These are phyloP conservation scores for Butyriboletus loyo DNA, from an alignment of 768 basidiomycete species.

Conservation along the genomic window DNA sequence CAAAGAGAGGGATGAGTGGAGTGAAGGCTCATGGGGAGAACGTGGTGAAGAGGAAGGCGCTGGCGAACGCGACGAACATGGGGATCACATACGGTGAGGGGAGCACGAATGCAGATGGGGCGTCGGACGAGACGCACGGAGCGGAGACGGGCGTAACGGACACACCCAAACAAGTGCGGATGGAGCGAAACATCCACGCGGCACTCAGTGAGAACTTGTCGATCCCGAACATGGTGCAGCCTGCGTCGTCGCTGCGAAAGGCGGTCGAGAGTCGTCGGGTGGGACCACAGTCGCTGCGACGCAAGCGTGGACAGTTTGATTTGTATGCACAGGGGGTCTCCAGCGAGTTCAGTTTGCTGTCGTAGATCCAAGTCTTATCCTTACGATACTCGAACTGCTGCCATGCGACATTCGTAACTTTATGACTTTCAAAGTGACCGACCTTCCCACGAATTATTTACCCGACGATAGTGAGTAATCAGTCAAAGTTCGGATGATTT, in stretches of 20 bases:
- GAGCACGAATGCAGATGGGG: neutral
- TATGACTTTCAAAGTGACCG: too few species aligned
- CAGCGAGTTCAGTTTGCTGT: constrained; percentile 17
- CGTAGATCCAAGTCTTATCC: too few species aligned
- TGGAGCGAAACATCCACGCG: constrained; percentile 5
- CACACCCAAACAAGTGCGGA: constrained; percentile 10
- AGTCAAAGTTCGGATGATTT: too few species aligned
- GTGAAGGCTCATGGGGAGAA: neutral
- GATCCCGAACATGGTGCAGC: constrained; percentile 12
- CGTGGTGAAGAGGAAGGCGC: constrained; percentile 8
- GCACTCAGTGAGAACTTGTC: constrained; percentile 19
- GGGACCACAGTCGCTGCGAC: neutral
- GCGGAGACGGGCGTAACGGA: neutral
- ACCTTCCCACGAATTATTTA: too few species aligned
- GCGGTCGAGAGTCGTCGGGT: neutral
- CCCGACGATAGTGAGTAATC: too few species aligned
- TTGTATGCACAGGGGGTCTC: constrained; percentile 11
- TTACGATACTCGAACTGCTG: too few species aligned
- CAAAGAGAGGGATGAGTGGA: neutral
- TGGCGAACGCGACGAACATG: constrained; percentile 15
- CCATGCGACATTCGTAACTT: too few species aligned
- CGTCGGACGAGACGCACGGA: neutral
- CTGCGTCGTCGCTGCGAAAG: constrained; percentile 7
- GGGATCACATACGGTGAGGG: neutral
- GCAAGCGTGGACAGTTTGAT: constrained; percentile 10